phyloP scores from a whole-genome alignment of 495 filamentous ascomycete genomes.

The Xanthoparmelia taractica region DNA sequence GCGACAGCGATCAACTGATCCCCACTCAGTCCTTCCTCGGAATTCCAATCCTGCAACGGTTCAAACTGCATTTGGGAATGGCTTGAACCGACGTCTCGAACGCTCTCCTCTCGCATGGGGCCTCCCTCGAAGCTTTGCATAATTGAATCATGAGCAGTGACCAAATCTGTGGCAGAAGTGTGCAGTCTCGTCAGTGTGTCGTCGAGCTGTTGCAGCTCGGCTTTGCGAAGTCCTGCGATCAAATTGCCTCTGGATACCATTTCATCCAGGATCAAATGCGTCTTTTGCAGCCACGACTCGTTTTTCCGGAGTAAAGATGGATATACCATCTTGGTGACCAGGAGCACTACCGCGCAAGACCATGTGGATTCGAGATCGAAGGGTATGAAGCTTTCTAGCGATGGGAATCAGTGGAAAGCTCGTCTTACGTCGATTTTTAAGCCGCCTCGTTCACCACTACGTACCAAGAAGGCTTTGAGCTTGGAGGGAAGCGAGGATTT shows the following conservation, averaged over 20 bases:
- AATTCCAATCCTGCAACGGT: constrained; percentile 20
- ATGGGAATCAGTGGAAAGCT: neutral
- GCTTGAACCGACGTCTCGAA: constrained; percentile 6
- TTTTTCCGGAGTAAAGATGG: constrained; percentile 26
- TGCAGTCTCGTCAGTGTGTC: neutral
- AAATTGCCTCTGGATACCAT: constrained; percentile 30
- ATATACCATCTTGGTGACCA: constrained; percentile 30
- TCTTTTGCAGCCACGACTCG: constrained; percentile 33
- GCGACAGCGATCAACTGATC: constrained; percentile 14
- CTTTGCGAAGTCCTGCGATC: neutral
- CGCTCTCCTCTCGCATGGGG: constrained; percentile 16
- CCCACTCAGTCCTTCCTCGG: constrained; percentile 17
- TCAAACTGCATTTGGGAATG: constrained; percentile 11
- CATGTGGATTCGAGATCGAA: constrained; percentile 41
- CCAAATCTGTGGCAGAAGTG: neutral
- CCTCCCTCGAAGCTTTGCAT: neutral
- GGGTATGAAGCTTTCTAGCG: constrained; percentile 38
- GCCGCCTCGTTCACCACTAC: neutral
- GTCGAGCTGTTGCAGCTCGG: neutral
- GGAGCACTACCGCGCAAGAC: constrained; percentile 30
- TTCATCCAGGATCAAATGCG: constrained; percentile 36
- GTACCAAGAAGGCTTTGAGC: constrained; percentile 38
- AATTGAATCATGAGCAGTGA: neutral
- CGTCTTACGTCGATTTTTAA: neutral
- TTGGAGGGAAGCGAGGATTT: constrained; percentile 34